phyloP scores from a whole-genome alignment of 768 basidiomycete species.

The Suillus cothurnatus region DNA sequence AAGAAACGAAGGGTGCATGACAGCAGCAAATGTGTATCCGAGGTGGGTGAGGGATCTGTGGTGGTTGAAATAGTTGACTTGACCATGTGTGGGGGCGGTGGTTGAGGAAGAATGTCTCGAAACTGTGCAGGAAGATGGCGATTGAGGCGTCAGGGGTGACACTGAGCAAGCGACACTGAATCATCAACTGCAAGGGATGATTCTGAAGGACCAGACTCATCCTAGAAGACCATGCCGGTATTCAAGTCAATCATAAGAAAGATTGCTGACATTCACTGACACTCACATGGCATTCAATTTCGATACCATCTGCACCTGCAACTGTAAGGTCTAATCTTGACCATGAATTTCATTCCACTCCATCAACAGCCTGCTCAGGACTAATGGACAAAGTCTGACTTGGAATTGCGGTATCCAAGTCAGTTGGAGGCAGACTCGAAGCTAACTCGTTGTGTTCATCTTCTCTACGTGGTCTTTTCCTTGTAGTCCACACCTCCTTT shows the following conservation, averaged over 20 bases:
- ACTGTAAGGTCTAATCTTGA: too few species aligned
- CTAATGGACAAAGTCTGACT: too few species aligned
- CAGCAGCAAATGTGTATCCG: background rate
- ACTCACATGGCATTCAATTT: background rate
- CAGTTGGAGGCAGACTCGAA: too few species aligned
- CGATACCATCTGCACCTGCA: too few species aligned
- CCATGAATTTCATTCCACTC: too few species aligned
- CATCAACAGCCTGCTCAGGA: too few species aligned
- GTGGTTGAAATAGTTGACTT: background rate
- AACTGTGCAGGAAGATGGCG: slow-evolving; percentile 5
- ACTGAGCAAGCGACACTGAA: slow-evolving; percentile 4
- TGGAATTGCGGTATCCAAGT: too few species aligned
- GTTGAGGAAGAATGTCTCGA: slow-evolving; percentile 10
- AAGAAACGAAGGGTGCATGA: background rate
- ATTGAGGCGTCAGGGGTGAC: background rate
- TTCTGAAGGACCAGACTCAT: background rate
- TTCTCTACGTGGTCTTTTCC: background rate
- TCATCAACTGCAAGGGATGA: background rate
- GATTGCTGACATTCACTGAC: background rate
- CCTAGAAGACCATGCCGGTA: background rate
- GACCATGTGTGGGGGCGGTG: slow-evolving; percentile 1
- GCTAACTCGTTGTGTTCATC: too few species aligned
- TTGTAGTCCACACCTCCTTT: background rate
- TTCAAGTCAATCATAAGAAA: background rate
- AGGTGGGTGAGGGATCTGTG: background rate